phyloP scores from a whole-genome alignment of 2,329 filamentous ascomycete species.

The Pyrenochaeta sp. region DNA sequence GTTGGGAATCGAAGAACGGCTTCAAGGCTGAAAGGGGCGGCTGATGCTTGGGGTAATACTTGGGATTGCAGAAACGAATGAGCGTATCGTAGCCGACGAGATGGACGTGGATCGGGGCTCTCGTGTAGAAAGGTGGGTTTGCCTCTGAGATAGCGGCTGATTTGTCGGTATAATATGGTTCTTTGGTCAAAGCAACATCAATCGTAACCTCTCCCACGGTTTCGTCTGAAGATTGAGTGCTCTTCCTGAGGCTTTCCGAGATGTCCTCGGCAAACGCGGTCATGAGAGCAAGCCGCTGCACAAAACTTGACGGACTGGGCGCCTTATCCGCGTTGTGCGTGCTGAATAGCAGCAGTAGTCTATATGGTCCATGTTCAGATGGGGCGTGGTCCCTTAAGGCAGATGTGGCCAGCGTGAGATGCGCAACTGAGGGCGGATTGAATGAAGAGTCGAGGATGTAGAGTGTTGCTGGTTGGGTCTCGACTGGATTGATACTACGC shows the following conservation, averaged over 20 bases:
- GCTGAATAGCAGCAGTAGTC: conserved; percentile 66
- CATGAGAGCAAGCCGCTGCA: conserved; percentile 75
- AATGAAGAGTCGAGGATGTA: conserved; percentile 72
- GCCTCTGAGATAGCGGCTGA: conserved; percentile 63
- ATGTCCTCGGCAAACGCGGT: conserved; percentile 68
- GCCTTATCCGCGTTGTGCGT: conserved; percentile 72
- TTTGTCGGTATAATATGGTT: conserved; percentile 79
- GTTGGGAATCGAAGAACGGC: conserved; percentile 67
- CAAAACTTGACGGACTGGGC: conserved; percentile 72
- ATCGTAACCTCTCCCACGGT: conserved; percentile 43
- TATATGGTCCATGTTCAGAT: conserved; percentile 47
- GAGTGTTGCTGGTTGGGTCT: conserved; percentile 53
- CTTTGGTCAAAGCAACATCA: conserved; percentile 74
- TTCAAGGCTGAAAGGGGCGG: conserved; percentile 62
- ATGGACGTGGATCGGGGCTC: conserved; percentile 64
- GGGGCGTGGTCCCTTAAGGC: conserved; percentile 54
- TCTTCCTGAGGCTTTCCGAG: conserved; percentile 24
- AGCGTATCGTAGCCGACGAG: conserved; percentile 80
- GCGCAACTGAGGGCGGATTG: conserved; percentile 69
- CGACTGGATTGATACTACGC: conserved; percentile 42
- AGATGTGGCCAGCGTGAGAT: conserved; percentile 62
- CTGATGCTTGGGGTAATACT: conserved; percentile 67
- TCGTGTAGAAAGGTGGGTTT: conserved; percentile 43
- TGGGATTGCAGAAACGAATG: conserved; percentile 73
- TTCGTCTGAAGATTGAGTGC: conserved; percentile 3